phyloP scores from a whole-genome alignment of 495 filamentous ascomycete species.

The Annulohypoxylon moriforme region DNA sequence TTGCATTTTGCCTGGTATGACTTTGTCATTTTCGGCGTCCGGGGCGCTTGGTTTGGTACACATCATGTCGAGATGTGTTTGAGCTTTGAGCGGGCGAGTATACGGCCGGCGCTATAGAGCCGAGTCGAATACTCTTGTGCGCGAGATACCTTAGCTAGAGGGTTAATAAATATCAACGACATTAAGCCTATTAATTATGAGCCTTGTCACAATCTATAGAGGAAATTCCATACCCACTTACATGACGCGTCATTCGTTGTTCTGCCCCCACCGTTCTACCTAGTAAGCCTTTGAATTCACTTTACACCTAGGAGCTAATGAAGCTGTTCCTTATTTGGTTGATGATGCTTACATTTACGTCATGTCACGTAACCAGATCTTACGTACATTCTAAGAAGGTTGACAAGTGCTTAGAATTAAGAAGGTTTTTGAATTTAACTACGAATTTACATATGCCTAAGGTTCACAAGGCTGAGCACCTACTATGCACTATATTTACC shows the following conservation, averaged over 20 bases:
- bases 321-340: no score
- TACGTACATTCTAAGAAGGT: no score
- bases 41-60: slow-evolving; percentile 18
- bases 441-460: no score
- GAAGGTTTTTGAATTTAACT: no score
- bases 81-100: neutral
- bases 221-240: neutral
- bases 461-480: no score
- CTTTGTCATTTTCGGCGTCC: slow-evolving; percentile 9
- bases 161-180: neutral
- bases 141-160: neutral
- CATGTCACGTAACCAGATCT: neutral
- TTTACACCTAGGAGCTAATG: no score
- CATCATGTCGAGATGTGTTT: slow-evolving; percentile 14
- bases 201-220: neutral
- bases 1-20: slow-evolving; percentile 10
- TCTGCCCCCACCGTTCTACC: neutral
- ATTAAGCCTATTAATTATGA: neutral
- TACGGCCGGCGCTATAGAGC: neutral
- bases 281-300: no score
- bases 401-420: no score
- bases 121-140: neutral
- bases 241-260: neutral
- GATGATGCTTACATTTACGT: neutral
- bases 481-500: no score